These are phyloP conservation scores for Saposhnikovia divaricata DNA, from an alignment of 129 eudicot species.

Conservation along the genomic window DNA sequence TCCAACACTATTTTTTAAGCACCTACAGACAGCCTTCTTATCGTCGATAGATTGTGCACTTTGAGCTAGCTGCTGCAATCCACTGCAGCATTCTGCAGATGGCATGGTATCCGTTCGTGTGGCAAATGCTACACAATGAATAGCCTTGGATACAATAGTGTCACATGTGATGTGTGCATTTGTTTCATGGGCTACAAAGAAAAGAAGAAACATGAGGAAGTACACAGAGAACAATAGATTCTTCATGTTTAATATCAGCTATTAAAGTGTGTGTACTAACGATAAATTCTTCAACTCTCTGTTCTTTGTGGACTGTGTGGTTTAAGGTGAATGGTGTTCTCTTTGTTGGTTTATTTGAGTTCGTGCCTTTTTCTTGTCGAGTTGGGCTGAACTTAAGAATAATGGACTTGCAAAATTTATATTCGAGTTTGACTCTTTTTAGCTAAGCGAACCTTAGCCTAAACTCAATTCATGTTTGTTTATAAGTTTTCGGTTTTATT, in stretches of 20 bases:
- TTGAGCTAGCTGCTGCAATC: conserved; percentile 24
- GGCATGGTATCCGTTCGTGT: conserved; percentile 23
- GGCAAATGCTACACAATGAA: conserved; percentile 22
- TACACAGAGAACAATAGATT: conserved; percentile 15
- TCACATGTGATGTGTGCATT: conserved; percentile 21
- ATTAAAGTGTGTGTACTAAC: not conserved
- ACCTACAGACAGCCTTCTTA: conserved; percentile 33
- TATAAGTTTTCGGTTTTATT: too few species aligned
- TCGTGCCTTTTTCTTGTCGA: too few species aligned
- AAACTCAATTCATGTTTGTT: too few species aligned
- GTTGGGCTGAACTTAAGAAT: too few species aligned
- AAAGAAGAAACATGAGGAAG: conserved; percentile 20
- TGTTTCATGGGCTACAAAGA: conserved; percentile 16
- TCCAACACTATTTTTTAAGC: conserved; percentile 30
- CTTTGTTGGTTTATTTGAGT: not conserved
- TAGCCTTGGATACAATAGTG: conserved; percentile 17
- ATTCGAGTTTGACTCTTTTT: too few species aligned
- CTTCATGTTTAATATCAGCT: conserved; percentile 17
- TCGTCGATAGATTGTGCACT: conserved; percentile 22
- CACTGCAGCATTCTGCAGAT: conserved; percentile 23
- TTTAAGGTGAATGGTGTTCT: not conserved
- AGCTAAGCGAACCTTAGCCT: too few species aligned
- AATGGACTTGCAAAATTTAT: too few species aligned
- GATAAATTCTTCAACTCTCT: too few species aligned
- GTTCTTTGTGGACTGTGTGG: not conserved